Conservation (phyloP, 148 eudicot species). For the Nepenthes gracilis region DNA sequence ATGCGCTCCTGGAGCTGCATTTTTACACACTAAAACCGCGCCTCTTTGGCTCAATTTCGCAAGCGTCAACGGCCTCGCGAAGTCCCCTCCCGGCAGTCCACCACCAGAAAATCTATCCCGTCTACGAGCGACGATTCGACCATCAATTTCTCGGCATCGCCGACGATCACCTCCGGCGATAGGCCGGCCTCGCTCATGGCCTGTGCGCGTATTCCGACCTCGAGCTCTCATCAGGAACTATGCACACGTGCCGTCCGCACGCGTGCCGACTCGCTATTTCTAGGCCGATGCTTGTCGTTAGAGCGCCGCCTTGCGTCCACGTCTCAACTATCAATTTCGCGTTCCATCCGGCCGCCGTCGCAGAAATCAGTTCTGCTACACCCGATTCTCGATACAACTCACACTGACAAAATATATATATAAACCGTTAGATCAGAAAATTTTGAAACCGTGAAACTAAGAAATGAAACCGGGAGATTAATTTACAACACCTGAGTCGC, state of each 20-base stretch:
- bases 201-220: conserved; percentile 22
- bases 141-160: conserved; percentile 55
- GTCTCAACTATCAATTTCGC: conserved; percentile 69
- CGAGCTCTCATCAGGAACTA: conserved; percentile 61
- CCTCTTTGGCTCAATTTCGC: conserved; percentile 58
- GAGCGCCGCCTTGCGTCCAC: conserved; percentile 39
- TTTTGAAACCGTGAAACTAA: not conserved
- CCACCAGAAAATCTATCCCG: conserved; percentile 63
- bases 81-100: conserved; percentile 37
- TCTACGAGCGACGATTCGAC: conserved; percentile 7
- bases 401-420: conserved; percentile 24
- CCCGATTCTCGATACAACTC: conserved; percentile 47
- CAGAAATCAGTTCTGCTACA: conserved; percentile 80
- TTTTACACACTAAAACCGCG: conserved; percentile 75
- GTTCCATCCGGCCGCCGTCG: conserved; percentile 96
- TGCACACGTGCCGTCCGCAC: conserved; percentile 60
- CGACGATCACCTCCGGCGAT: conserved; percentile 40
- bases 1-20: conserved; percentile 34
- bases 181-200: conserved; percentile 25
- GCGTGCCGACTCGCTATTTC: conserved; percentile 58
- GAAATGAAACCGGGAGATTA: too few relatives aligned
- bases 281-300: conserved; percentile 52
- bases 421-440: not conserved
- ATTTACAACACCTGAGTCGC: too few relatives aligned
- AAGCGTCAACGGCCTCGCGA: conserved; percentile 28